Evolutionary conservation across 164 flowering plant genomes (phyloP), one percentile per base, ranked within the genome.

Genomic region (Umbellularia californica): DNA sequence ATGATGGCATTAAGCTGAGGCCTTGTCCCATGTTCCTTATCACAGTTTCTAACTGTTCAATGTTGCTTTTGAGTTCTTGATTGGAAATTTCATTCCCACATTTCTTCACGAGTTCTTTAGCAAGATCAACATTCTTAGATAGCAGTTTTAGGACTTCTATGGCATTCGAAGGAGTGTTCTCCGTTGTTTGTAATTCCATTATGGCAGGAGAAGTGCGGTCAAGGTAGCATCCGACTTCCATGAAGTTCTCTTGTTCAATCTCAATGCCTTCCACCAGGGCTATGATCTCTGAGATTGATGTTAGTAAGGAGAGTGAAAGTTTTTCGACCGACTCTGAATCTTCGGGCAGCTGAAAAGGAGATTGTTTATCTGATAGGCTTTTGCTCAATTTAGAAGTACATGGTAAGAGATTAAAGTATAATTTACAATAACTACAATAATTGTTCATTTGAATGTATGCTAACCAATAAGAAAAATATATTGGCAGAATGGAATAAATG

Each of bases 221-320:
- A 3, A 91, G 72, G 70, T 85, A 91, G 82, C 92, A 82, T 66
- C 89, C 94, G 30, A 86, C 74, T 73, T 85, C 83, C 72, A 80
- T 71, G 72, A 90, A 84, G 22, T 4, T 80, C 4, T 88, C 89
- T 51, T 78, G 65, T 74, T 90, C 88, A 52, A 74, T 20, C 55
- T 85, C 76, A 23, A 82, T 71, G 74, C 78, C 69, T 30, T 13
- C 75, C 30, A 86, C 69, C 24, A 81, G 84, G 33, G 50, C 77
- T 12, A 78, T 80, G 71, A 82, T 73, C 72, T 87, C 92, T 13
- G 87, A 79, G 47, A 90, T 86, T 13, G 85, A 78, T 70, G 73
- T 79, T 79, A 86, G 58, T 72, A 87, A 47, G 17, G 90, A 78
- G 72, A 75, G 78, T 14, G 81, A 79, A 50, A 81, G 83, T 68